phyloP scores from a whole-genome alignment of 2,329 filamentous ascomycete genomes.

The Botryotinia calthae region DNA sequence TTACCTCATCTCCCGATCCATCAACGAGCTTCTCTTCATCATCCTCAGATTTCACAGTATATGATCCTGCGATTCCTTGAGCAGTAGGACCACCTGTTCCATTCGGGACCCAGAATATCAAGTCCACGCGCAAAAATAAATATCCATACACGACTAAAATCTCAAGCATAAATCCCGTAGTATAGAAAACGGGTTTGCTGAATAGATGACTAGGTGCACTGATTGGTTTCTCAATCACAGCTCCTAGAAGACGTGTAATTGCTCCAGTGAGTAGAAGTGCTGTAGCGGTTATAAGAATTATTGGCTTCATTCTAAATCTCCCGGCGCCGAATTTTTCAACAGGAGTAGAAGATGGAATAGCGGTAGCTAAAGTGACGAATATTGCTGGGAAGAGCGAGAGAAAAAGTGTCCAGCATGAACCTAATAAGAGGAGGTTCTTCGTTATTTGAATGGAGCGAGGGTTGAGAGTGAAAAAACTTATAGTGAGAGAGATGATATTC shows the following conservation, averaged over 20 bases:
- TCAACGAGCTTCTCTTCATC: neutral
- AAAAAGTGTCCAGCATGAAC: neutral
- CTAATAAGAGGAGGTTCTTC: neutral
- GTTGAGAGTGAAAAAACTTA: neutral
- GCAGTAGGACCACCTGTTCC: neutral
- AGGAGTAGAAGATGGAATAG: neutral
- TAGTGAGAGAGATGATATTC: neutral
- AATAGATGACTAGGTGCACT: neutral
- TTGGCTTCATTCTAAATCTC: neutral
- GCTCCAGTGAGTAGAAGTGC: neutral
- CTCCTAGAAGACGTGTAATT: neutral
- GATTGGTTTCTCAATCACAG: neutral
- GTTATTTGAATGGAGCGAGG: neutral
- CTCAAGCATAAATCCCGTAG: neutral
- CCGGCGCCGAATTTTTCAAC: neutral
- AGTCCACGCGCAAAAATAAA: neutral
- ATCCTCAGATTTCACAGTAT: slow-evolving; percentile 40
- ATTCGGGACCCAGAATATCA: neutral
- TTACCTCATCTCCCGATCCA: neutral
- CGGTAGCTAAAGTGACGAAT: neutral
- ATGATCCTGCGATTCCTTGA: slow-evolving; percentile 36
- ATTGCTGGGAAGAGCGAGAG: neutral
- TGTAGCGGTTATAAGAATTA: neutral
- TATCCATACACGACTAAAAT: neutral
- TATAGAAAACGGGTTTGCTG: neutral